Evolutionary conservation across 768 basidiomycete species (phyloP), one percentile per base, ranked within the genome.

Genomic region (Kwoniella newhampshirensis): DNA sequence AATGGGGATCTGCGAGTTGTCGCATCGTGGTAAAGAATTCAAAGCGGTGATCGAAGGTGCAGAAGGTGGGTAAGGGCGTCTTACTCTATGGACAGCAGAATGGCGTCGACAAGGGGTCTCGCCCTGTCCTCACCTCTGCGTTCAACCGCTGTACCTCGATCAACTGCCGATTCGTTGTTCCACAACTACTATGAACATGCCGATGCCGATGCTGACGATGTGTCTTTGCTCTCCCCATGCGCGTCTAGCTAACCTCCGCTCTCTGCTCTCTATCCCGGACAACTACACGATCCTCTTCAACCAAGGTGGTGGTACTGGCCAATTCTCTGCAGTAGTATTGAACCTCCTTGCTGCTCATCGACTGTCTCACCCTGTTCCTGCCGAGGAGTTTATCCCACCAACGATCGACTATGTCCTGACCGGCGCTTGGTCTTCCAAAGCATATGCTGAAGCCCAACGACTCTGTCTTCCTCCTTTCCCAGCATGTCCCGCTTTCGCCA

Each of bases 1-100:
- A 25, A 93, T 98, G 59, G 96, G 96, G 41, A 85, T 99, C 73
- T 88, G 91, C 40, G 96, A 99, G 77, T 84, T 98, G 73, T 94
- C 91, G 1, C 96, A 99, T 77, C 88, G 96, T 64, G 91, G 91
- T 37, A 85, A 88, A 67, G 87, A 92, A 62, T 98, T 98, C 76
- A 81, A 82, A 50, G 80, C 82, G 20, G 87, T 86, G 77, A 76
- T 93, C 62, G 78, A 80, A 54, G 74, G 71, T 23, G 75, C 77
- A 0, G 77, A 77, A 50, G 73, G 77, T 76, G 47, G 60, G 74
- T 54, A n/a, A n/a, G n/a, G n/a, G n/a, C n/a, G n/a, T n/a, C n/a
- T n/a, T n/a, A n/a, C n/a, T n/a, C n/a, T n/a, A n/a, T n/a, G n/a
- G n/a, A n/a, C n/a, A n/a, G n/a, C n/a, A n/a, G n/a, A n/a, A n/a